phyloP scores from a whole-genome alignment of 2,329 filamentous ascomycete species.

The Aspergillus fumigatiaffinis region DNA sequence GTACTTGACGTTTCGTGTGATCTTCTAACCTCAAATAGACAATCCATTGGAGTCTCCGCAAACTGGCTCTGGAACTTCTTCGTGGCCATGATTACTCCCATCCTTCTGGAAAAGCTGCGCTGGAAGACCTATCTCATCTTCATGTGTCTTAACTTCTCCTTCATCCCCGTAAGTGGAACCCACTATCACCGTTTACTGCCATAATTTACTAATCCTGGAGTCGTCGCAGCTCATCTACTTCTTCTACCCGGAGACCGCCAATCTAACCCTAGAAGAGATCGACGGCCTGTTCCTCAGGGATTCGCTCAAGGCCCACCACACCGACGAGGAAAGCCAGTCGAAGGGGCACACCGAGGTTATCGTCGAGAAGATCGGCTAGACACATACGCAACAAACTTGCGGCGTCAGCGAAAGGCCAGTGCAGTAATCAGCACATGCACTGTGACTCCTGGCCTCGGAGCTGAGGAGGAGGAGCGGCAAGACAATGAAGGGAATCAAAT shows the following conservation, averaged over 20 bases:
- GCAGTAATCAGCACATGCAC: background rate
- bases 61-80: slow-evolving; percentile 53
- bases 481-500: background rate
- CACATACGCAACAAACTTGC: background rate
- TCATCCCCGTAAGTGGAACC: slow-evolving; percentile 30
- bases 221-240: slow-evolving; percentile 40
- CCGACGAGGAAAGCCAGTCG: slow-evolving; percentile 2
- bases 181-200: background rate
- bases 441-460: background rate
- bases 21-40: slow-evolving; percentile 9
- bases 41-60: slow-evolving; percentile 45
- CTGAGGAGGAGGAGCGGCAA: background rate
- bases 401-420: background rate
- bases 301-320: background rate
- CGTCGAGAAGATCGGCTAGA: background rate
- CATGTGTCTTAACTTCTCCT: slow-evolving; percentile 32
- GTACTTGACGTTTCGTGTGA: no score
- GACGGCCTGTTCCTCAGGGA: slow-evolving; percentile 38
- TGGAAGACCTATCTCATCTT: slow-evolving; percentile 37
- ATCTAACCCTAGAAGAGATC: slow-evolving; percentile 43
- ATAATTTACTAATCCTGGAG: background rate
- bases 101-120: slow-evolving; percentile 27
- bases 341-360: background rate
- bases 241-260: slow-evolving; percentile 44
- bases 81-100: slow-evolving; percentile 35